phyloP scores from a whole-genome alignment of 2,329 filamentous ascomycete species.

The Pseudocercospora pini-densiflorae region DNA sequence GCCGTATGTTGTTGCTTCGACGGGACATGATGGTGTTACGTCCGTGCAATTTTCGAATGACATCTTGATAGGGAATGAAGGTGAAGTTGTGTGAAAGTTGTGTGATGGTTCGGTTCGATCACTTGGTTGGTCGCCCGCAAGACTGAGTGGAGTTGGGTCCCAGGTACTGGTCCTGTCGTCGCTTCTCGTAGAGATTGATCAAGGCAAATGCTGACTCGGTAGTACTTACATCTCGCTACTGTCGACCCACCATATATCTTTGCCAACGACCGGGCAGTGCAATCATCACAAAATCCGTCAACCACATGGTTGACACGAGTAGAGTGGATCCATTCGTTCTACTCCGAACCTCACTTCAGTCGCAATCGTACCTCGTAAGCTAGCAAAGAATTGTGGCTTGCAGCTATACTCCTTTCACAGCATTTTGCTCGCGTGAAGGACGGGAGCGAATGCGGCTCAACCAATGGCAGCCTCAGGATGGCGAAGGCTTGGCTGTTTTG shows the following conservation, averaged over 20 bases:
- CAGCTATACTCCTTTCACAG: background rate
- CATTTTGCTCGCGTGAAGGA: background rate
- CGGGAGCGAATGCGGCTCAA: constrained; percentile 3
- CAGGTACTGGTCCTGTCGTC: background rate
- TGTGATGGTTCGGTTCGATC: too few species aligned
- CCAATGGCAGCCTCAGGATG: background rate
- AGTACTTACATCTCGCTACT: background rate
- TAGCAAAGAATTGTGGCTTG: constrained; percentile 5
- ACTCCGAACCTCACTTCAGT: background rate
- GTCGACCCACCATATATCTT: background rate
- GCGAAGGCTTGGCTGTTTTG: background rate
- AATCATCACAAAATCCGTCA: background rate
- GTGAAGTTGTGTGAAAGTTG: background rate
- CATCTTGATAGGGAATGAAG: constrained; percentile 11
- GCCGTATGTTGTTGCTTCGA: constrained; percentile 45
- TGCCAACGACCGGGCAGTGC: background rate
- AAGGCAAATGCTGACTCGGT: background rate
- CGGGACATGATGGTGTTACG: constrained; percentile 40
- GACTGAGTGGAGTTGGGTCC: background rate
- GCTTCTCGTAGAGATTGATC: background rate
- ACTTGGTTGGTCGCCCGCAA: background rate
- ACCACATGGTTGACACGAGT: background rate
- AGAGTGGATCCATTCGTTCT: background rate
- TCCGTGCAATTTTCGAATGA: constrained; percentile 31
- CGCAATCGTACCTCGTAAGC: constrained; percentile 11